Evolutionary conservation across 495 filamentous ascomycete species (phyloP).

Genomic region (Aeminium ludgeri): DNA sequence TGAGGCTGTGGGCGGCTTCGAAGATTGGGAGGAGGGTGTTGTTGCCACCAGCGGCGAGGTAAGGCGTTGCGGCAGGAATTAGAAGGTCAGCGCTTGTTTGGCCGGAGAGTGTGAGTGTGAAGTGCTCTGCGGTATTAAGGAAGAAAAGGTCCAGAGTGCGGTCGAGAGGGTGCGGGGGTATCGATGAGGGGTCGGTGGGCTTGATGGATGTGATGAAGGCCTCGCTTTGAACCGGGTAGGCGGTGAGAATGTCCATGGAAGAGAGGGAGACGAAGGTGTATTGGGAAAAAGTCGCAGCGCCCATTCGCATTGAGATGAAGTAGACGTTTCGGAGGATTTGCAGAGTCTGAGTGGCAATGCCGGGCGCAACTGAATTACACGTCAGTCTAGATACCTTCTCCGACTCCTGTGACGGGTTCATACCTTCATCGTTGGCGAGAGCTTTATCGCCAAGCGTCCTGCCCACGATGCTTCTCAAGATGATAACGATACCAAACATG

Average conservation of each 20-base stretch:
- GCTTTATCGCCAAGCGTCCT: slow-evolving; percentile 41
- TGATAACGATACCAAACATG: slow-evolving; percentile 62
- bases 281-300: slow-evolving; percentile 56
- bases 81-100: slow-evolving; percentile 53
- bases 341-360: slow-evolving; percentile 58
- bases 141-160: slow-evolving; percentile 78
- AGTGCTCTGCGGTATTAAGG: slow-evolving; percentile 76
- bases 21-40: slow-evolving; percentile 51
- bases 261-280: slow-evolving; percentile 73
- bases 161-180: slow-evolving; percentile 61
- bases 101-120: slow-evolving; percentile 52
- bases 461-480: slow-evolving; percentile 55
- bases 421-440: slow-evolving; percentile 39
- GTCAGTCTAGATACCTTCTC: slow-evolving; percentile 4
- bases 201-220: slow-evolving; percentile 52
- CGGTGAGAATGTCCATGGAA: slow-evolving; percentile 72
- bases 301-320: slow-evolving; percentile 70
- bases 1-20: slow-evolving; percentile 77
- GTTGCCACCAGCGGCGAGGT: slow-evolving; percentile 52
- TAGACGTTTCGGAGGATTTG: slow-evolving; percentile 67
- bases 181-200: slow-evolving; percentile 36
- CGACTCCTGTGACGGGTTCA: slow-evolving; percentile 13
- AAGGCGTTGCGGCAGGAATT: slow-evolving; percentile 55
- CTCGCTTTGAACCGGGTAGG: slow-evolving; percentile 51
- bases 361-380: slow-evolving; percentile 36